Evolutionary conservation across 148 eudicot species (phyloP), one percentile per base, ranked within the genome.

Genomic region (Limonium bicolor): DNA sequence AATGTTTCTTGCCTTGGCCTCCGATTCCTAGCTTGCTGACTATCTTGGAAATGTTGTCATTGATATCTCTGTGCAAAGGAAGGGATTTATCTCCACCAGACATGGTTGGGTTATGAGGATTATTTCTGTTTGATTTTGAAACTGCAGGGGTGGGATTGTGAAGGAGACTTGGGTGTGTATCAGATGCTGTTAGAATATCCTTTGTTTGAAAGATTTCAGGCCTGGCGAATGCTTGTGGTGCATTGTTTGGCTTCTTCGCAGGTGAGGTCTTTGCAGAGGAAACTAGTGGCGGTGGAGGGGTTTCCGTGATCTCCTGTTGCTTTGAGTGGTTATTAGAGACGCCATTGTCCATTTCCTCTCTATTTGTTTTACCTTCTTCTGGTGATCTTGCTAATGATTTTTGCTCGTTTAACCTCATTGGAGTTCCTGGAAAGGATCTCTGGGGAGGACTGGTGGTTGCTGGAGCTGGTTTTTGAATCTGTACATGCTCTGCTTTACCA

Each of bases 21-120:
- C 57, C 50, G 18, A 49, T 27, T 35, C 76, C 61, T 41, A 55
- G 65, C 56, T 58, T 62, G 20, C 62, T 58, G 23, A 53, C 46
- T 44, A 73, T 41, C 58, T 55, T 68, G 26, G 85, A 68, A 16
- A 63, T 50, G 38, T 74, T 54, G 6, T 63, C 71, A 48, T 45
- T 65, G 27, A 67, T 64, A 50, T 67, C 81, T 58, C 53, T 76
- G 38, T 56, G 69, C 51, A 45, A 40, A 10, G 62, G 61, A 31
- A n/a, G n/a, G n/a, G 69, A 46, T 58, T 56, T 60, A 20, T 59
- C 65, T 31, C 48, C 30, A 41, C 0, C 41, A 7, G 41, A 10
- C 21, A 5, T 50, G 46, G 53, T n/a, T n/a, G n/a, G 50, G 35
- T 36, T 66, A 14, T 46, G 58, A 47, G 49, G 49, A 7, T 11